Percentiles rank a stretch among this genome's conserved stretches.
These are phyloP conservation scores for Aspergillus sp. DNA, from an alignment of 2,329 filamentous ascomycete species.

Conservation along the genomic window DNA sequence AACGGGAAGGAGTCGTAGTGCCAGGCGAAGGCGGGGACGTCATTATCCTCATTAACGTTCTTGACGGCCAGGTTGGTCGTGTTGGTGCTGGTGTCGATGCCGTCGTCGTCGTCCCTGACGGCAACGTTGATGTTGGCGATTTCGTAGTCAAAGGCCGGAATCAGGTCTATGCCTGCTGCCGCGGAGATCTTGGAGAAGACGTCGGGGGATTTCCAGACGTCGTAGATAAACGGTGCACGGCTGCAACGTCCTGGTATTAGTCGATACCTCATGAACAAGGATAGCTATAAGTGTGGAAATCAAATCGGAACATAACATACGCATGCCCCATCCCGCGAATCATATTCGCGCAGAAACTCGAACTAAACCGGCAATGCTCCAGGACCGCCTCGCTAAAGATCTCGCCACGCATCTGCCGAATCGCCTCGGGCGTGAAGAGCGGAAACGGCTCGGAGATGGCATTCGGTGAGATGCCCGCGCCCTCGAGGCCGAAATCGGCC, in stretches of 20 bases:
- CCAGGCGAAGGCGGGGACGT: constrained; percentile 63
- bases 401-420: constrained; percentile 67
- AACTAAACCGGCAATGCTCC: constrained; percentile 61
- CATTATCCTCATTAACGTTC: constrained; percentile 41
- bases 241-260: constrained; percentile 47
- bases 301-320: constrained; percentile 45
- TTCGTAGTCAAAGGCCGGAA: constrained; percentile 62
- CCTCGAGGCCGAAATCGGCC: constrained; percentile 56
- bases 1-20: constrained; percentile 63
- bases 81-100: background rate
- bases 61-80: no score
- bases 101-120: constrained; percentile 28
- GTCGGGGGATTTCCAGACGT: constrained; percentile 60
- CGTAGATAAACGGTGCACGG: constrained; percentile 65
- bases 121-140: constrained; percentile 64
- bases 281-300: no score
- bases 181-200: constrained; percentile 59
- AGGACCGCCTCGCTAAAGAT: constrained; percentile 61
- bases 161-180: constrained; percentile 62
- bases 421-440: constrained; percentile 64
- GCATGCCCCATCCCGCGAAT: constrained; percentile 58
- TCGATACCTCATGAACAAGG: background rate
- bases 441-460: constrained; percentile 56
- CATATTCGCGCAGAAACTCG: constrained; percentile 56
- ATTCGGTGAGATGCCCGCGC: constrained; percentile 52